Conservation (phyloP, 306 rosid species). For the Cucumis hystrix region DNA sequence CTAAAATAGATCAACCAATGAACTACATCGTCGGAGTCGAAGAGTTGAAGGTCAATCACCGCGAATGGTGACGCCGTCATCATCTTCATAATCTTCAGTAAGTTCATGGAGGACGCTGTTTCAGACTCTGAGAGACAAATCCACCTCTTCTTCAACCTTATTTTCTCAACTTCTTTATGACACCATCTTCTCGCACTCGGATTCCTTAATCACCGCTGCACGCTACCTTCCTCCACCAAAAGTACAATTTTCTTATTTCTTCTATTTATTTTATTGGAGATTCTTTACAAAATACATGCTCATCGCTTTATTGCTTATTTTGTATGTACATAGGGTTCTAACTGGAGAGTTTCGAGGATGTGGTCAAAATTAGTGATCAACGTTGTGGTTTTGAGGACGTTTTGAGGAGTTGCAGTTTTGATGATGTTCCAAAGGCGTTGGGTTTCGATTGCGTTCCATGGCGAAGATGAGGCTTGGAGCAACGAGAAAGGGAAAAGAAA, state of each 20-base stretch:
- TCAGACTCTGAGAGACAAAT: conserved; percentile 69
- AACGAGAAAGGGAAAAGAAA: too few species aligned
- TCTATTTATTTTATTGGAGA: neutral
- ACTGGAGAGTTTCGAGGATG: too few species aligned
- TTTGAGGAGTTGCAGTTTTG: too few species aligned
- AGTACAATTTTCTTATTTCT: conserved; percentile 12
- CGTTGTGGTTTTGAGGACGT: too few species aligned
- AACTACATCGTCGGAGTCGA: neutral
- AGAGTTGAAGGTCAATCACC: neutral
- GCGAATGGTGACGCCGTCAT: conserved; percentile 13
- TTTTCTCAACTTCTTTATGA: conserved; percentile 34
- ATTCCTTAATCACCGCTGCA: conserved; percentile 40
- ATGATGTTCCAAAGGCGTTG: too few species aligned
- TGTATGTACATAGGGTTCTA: conserved; percentile 24
- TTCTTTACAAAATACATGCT: neutral
- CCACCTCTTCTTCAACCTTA: conserved; percentile 39
- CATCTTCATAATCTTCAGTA: conserved; percentile 17
- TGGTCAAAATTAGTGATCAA: too few species aligned
- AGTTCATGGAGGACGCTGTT: conserved; percentile 74
- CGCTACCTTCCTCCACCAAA: conserved; percentile 58
- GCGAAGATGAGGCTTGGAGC: too few species aligned
- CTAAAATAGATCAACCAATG: too few species aligned
- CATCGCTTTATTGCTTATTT: neutral
- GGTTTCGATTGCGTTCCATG: too few species aligned
- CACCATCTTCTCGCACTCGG: conserved; percentile 53